Evolutionary conservation across 768 basidiomycete species (phyloP), one percentile per base, ranked within the genome.

Genomic region (Lentinula boryana): DNA sequence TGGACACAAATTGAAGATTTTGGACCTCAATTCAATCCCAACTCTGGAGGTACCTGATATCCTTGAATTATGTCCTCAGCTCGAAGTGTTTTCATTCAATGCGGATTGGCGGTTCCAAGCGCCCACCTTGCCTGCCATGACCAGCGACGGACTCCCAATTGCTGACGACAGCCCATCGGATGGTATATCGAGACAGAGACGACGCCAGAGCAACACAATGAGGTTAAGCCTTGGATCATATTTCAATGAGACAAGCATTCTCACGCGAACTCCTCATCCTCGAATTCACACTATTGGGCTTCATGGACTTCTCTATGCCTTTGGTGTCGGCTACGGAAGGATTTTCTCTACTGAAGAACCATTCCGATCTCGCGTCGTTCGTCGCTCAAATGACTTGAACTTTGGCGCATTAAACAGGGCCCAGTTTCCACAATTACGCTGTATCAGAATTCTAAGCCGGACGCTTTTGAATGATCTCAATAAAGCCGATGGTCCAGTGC

Each of bases 81-180:
- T 92, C 33, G 74, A 70, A 18, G 81, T 84, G 0, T 84, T 92
- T 68, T 78, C 80, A 23, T 91, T 92, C 75, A 91, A 90, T 68
- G 83, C 79, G 31, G 90, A 92, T 68, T 91, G 90, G 89, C 80
- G 81, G 12, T 70, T 87, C n/a, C 33, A 62, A 64, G 21, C 55
- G 16, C 55, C 55, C 12, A 27, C 55, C 6, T 27, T 56, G 9
- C 55, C 27, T n/a, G 44, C 61, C 63, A 7, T 60, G 62, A 1
- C 63, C 60, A 31, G 59, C 60, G 46, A 63, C 59, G 54, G 57
- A 18, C 4, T 33, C 12, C 23, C 27, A n/a, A 21, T 50, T 5
- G 35, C 31, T 43, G 44, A 38, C 5, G 36, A 51, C 23, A 18
- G 38, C 27, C 3, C 62, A 62, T 60, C 67, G 21, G 62, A 68